These are phyloP conservation scores for Wickerhamiella shivajii DNA, from an alignment of 805 yeast species.

Conservation along the genomic window DNA sequence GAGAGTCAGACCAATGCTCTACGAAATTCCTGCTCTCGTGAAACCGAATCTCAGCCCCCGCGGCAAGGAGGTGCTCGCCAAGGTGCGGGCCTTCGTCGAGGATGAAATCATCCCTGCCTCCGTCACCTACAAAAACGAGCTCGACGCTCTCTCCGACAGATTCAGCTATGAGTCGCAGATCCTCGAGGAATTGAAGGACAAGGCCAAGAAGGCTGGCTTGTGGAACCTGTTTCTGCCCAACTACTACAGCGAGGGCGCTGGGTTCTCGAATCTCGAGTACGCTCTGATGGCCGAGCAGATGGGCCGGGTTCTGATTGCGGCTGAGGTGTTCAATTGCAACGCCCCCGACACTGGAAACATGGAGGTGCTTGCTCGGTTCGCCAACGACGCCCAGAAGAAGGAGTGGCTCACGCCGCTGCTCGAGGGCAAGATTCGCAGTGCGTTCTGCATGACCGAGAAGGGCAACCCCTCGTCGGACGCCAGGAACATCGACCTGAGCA, in stretches of 20 bases:
- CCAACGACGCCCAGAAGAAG: conserved; percentile 30
- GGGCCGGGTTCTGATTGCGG: conserved; percentile 37
- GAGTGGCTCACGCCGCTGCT: conserved; percentile 40
- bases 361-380: conserved; percentile 31
- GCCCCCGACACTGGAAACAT: conserved; percentile 60
- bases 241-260: conserved; percentile 38
- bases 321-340: conserved; percentile 43
- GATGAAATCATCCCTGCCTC: conserved; percentile 45
- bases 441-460: conserved; percentile 51
- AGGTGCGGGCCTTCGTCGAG: conserved; percentile 38
- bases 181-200: conserved; percentile 36
- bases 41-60: conserved; percentile 21
- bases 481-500: conserved; percentile 37
- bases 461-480: conserved; percentile 50
- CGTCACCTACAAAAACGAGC: conserved; percentile 29
- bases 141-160: conserved; percentile 30
- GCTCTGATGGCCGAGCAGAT: conserved; percentile 50
- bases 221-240: conserved; percentile 47
- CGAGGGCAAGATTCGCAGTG: conserved; percentile 41
- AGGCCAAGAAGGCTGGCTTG: conserved; percentile 38
- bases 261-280: conserved; percentile 46
- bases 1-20: no score
- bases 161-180: conserved; percentile 37
- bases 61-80: conserved; percentile 24
- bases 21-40: conserved; percentile 10